phyloP scores from a whole-genome alignment of 257 asterid genomes.

The Nicotiana sylvestris region DNA sequence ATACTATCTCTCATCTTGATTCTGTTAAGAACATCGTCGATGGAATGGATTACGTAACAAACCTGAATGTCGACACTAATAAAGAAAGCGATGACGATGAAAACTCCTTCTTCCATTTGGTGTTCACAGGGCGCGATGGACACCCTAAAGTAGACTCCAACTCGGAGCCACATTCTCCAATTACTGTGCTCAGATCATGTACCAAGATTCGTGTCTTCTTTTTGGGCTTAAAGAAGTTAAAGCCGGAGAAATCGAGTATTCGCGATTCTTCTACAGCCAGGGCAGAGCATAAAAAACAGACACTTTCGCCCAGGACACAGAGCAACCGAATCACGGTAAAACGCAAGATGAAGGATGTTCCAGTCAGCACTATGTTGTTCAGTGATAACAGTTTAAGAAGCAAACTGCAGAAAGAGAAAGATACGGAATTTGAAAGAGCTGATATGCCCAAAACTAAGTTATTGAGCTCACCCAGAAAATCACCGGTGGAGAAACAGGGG shows the following conservation, averaged over 20 bases:
- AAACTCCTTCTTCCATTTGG: slow-evolving; percentile 69
- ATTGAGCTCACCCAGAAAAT: slow-evolving; percentile 40
- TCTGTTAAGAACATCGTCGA: neutral
- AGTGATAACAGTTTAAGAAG: neutral
- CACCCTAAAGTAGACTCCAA: neutral
- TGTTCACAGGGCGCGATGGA: slow-evolving; percentile 31
- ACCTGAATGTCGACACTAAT: neutral
- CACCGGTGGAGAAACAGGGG: slow-evolving; percentile 30
- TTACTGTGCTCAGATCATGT: neutral
- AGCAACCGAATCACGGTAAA: slow-evolving; percentile 16
- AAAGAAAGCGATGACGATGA: slow-evolving; percentile 41
- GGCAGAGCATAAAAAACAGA: slow-evolving; percentile 19
- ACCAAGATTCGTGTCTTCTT: slow-evolving; percentile 44
- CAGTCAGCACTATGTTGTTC: no score
- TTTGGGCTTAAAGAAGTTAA: slow-evolving; percentile 48
- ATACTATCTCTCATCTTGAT: neutral
- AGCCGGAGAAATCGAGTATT: slow-evolving; percentile 29
- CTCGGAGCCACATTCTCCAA: slow-evolving; percentile 39
- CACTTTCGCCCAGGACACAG: slow-evolving; percentile 20
- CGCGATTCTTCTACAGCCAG: slow-evolving; percentile 9
- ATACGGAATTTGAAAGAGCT: slow-evolving; percentile 28
- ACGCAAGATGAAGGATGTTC: no score
- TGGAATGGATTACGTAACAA: neutral
- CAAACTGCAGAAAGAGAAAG: neutral
- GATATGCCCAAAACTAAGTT: slow-evolving; percentile 32